Evolutionary conservation across 768 basidiomycete species (phyloP).

Genomic region (Pleurotus cornucopiae): DNA sequence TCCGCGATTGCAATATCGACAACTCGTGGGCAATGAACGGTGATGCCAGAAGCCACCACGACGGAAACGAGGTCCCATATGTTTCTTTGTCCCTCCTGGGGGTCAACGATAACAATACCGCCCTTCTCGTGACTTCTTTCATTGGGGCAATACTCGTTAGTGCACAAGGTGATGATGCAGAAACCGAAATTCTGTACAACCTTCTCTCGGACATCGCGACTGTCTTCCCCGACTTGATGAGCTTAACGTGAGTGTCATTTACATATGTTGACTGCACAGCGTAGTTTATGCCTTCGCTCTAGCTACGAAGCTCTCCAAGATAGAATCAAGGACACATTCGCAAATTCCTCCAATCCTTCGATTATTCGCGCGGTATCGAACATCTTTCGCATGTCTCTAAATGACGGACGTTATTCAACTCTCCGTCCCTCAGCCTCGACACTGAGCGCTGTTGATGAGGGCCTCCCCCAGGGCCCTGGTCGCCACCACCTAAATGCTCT

Average conservation of each 20-base stretch:
- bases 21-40: constrained; percentile 39
- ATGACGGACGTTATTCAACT: constrained; percentile 41
- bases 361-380: constrained; percentile 72
- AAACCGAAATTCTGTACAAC: constrained; percentile 76
- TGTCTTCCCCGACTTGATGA: constrained; percentile 66
- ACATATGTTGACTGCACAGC: background rate
- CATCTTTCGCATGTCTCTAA: constrained; percentile 67
- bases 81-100: constrained; percentile 58
- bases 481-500: constrained; percentile 54
- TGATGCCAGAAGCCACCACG: constrained; percentile 30
- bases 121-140: constrained; percentile 73
- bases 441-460: constrained; percentile 60
- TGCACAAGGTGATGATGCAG: constrained; percentile 75
- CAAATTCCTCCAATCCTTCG: constrained; percentile 64
- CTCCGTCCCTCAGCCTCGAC: constrained; percentile 60
- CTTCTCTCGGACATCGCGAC: constrained; percentile 69
- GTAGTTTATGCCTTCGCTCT: background rate
- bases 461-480: constrained; percentile 38
- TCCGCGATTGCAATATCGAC: constrained; percentile 60
- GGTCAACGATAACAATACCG: constrained; percentile 56
- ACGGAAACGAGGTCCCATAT: constrained; percentile 41
- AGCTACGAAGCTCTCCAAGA: constrained; percentile 79
- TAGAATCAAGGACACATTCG: constrained; percentile 67
- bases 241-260: constrained; percentile 59
- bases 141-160: constrained; percentile 69